Evolutionary conservation across 495 filamentous ascomycete species (phyloP), one percentile per base, ranked within the genome.

Genomic region (Apodospora peruviana): DNA sequence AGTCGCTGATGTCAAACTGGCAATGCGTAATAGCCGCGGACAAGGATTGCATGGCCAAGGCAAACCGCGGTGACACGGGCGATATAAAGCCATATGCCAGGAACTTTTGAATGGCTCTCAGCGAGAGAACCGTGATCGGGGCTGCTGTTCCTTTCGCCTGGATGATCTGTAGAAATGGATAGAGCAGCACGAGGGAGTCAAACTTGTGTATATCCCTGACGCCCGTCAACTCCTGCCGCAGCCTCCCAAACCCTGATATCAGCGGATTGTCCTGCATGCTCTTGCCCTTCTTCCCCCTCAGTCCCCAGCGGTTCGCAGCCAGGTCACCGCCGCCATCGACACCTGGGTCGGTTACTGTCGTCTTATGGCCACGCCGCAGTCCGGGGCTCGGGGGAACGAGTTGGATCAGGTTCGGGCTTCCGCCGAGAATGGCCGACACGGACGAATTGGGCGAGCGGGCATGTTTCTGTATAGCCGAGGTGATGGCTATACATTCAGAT

Each of bases 201-300:
- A 96, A 96, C 25, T 74, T 76, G 60, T 84, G 80, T 41, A 99
- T 94, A 68, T 96, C 89, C 81, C 84, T 90, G 59, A 90, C 95
- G n/a, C 80, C 83, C 54, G 88, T 87, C 59, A 99, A 77, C 70
- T 96, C 94, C 55, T 81, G 86, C 49, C 94, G 79, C 47, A 99
- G 69, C 48, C 87, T 83, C 47, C 91, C 88, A 68, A 99, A 99
- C 9, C 90, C 91, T 45, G 88, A 84, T 74, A 99, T 95, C 54
- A 99, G 77, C 29, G 93, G 94, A 61, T 97, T 96, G 70, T 99
- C 93, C 74, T 96, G 89, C 78, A 96, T 87, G 71, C 90, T 96
- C 78, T 90, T 94, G 27, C 93, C 94, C 66, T 90, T 96, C 82
- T 95, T 96, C 43, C 93, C 93, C 57, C 94, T 76, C 50, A 96